These are phyloP conservation scores for Globisporangium radiosum DNA, from an alignment of 352 stramenopile species.

Conservation along the genomic window DNA sequence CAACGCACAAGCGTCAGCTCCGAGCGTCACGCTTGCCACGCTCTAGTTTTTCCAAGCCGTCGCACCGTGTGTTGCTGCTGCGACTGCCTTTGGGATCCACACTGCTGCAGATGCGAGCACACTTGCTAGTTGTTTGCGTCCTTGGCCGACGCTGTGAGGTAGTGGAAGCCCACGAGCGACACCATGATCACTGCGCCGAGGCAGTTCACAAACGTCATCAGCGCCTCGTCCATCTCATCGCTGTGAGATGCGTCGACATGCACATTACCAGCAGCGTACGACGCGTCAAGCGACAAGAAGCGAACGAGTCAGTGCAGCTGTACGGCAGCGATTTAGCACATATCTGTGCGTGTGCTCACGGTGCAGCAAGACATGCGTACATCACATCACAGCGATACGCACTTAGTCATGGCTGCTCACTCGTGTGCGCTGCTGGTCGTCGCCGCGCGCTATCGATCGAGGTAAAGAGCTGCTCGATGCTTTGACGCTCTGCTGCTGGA, in stretches of 20 bases:
- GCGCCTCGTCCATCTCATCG: conserved; percentile 79
- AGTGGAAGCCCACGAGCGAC: conserved; percentile 85
- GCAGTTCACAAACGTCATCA: conserved; percentile 88
- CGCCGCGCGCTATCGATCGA: background rate
- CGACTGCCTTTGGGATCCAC: too few species aligned
- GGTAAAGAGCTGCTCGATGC: background rate
- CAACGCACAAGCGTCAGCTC: too few species aligned
- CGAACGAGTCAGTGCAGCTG: too few species aligned
- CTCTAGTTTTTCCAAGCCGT: too few species aligned
- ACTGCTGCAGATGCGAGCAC: too few species aligned
- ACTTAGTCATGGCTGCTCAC: conserved; percentile 1
- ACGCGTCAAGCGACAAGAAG: too few species aligned
- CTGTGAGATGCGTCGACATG: conserved; percentile 16
- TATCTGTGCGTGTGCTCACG: too few species aligned
- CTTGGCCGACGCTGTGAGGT: conserved; percentile 75
- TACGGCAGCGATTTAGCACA: too few species aligned
- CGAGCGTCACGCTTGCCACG: too few species aligned
- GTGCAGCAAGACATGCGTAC: too few species aligned
- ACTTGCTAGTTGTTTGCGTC: conserved; percentile 66
- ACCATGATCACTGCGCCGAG: conserved; percentile 85
- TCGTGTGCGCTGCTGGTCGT: background rate
- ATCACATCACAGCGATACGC: background rate
- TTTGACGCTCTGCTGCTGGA: background rate
- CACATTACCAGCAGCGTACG: background rate
- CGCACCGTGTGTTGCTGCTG: too few species aligned